Percentiles rank a stretch among this genome's conserved stretches.
Conservation (phyloP, 2,329 filamentous ascomycete species). For the Talaromyces amestolkiae region DNA sequence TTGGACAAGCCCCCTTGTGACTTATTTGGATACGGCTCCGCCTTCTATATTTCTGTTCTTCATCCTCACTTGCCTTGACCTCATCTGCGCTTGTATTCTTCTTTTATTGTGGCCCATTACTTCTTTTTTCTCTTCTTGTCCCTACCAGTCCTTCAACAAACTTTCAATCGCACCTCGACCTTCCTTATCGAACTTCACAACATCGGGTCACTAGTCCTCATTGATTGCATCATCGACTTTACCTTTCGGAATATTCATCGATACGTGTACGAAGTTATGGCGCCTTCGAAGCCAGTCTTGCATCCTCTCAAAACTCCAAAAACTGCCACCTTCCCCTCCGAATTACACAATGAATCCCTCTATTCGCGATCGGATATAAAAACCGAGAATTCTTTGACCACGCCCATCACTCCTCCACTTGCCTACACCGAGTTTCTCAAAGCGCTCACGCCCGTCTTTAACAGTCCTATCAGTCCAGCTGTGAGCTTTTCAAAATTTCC, state of each 20-base stretch:
- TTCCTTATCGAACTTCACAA: no score
- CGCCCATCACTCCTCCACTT: constrained; percentile 83
- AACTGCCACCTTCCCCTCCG: constrained; percentile 49
- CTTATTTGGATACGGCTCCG: background rate
- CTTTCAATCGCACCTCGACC: no score
- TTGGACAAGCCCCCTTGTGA: constrained; percentile 19
- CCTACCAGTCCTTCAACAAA: no score
- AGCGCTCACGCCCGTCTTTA: constrained; percentile 67
- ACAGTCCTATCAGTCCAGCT: constrained; percentile 63
- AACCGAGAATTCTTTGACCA: constrained; percentile 61
- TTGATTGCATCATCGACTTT: background rate
- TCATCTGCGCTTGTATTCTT: background rate
- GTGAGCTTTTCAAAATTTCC: constrained; percentile 50
- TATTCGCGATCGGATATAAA: constrained; percentile 62
- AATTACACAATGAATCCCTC: constrained; percentile 57
- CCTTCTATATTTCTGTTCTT: no score
- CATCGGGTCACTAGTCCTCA: background rate
- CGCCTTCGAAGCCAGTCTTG: constrained; percentile 37
- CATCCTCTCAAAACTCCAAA: constrained; percentile 47
- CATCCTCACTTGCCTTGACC: background rate
- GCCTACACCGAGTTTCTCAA: constrained; percentile 94
- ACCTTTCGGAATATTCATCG: background rate
- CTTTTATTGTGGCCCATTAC: background rate
- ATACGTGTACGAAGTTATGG: constrained; percentile 23
- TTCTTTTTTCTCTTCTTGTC: background rate